Evolutionary conservation across 2,329 filamentous ascomycete species (phyloP).

Genomic region (Verticillium isaacii): DNA sequence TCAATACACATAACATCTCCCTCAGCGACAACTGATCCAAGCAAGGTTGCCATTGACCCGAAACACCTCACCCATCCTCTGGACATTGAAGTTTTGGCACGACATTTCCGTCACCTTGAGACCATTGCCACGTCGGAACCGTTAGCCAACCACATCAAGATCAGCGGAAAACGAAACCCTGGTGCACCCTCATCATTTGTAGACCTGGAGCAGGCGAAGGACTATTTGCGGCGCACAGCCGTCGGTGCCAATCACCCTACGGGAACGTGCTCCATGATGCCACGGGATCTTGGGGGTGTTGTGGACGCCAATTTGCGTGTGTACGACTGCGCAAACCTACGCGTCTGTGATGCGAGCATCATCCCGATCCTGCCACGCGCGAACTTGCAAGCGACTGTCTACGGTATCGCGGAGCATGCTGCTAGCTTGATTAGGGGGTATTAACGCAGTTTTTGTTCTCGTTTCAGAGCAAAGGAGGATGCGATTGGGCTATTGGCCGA

Average conservation of each 20-base stretch:
- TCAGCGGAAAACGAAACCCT: slow-evolving; percentile 21
- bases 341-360: slow-evolving; percentile 40
- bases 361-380: slow-evolving; percentile 34
- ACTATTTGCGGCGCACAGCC: slow-evolving; percentile 26
- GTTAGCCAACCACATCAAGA: slow-evolving; percentile 35
- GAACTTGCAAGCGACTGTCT: slow-evolving; percentile 24
- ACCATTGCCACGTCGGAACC: slow-evolving; percentile 29
- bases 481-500: no score
- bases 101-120: slow-evolving; percentile 36
- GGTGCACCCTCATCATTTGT: slow-evolving; percentile 16
- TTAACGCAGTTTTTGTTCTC: no score
- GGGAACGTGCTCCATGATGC: slow-evolving; percentile 50
- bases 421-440: slow-evolving; percentile 5
- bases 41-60: slow-evolving; percentile 38
- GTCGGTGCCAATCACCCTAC: slow-evolving; percentile 32
- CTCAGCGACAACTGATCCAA: slow-evolving; percentile 16
- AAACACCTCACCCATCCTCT: slow-evolving; percentile 51
- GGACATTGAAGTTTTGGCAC: slow-evolving; percentile 49
- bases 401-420: slow-evolving; percentile 26
- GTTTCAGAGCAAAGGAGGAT: no score
- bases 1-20: slow-evolving; percentile 49
- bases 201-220: slow-evolving; percentile 26
- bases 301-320: slow-evolving; percentile 39
- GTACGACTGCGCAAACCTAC: slow-evolving; percentile 36
- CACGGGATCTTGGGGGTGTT: slow-evolving; percentile 36